Evolutionary conservation across 208 protist genomes (phyloP), one percentile per base, ranked within the genome.

Genomic region (Strigomonas galati): DNA sequence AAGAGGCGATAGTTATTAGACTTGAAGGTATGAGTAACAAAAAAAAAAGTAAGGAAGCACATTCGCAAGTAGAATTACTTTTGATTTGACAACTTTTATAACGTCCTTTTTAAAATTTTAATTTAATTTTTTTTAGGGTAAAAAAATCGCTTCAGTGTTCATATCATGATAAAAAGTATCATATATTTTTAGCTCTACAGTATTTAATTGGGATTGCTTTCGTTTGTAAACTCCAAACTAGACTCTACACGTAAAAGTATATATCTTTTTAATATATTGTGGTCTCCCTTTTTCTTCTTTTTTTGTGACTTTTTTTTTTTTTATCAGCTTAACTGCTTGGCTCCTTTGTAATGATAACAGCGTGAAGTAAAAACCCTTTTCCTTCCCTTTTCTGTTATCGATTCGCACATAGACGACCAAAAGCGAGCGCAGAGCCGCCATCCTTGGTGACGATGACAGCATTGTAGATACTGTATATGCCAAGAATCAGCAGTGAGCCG

Each of bases 391-490:
- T 28, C 26, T 62, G 53, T 37, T 62, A 52, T 54, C 43, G 27
- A 5, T 65, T 31, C n/a, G 64, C 27, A 48, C 84, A 90, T n/a
- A 90, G 53, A 4, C 44, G 62, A 35, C 84, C 84, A 77, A 90
- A 82, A 0, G 65, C 77, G 67, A 86, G 75, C 19, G 86, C 65
- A 21, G 73, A 76, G 14, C 80, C 79, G 24, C 82, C 82, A 0
- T 48, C 27, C 1, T 57, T 69, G 37, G 48, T 53, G 9, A 73
- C 62, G 19, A 72, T 49, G 7, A 93, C 68, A 23, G 76, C 69
- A 63, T 88, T 89, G 71, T 86, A 87, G 62, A 93, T 89, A 61
- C 89, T 81, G 62, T 86, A 91, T 46, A 63, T 65, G 14, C 77
- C 76, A n/a, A 93, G 75, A 32, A 79, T 68, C 2, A 87, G 30